Evolutionary conservation across 768 basidiomycete species (phyloP).

Genomic region (Boletus subparvulus): DNA sequence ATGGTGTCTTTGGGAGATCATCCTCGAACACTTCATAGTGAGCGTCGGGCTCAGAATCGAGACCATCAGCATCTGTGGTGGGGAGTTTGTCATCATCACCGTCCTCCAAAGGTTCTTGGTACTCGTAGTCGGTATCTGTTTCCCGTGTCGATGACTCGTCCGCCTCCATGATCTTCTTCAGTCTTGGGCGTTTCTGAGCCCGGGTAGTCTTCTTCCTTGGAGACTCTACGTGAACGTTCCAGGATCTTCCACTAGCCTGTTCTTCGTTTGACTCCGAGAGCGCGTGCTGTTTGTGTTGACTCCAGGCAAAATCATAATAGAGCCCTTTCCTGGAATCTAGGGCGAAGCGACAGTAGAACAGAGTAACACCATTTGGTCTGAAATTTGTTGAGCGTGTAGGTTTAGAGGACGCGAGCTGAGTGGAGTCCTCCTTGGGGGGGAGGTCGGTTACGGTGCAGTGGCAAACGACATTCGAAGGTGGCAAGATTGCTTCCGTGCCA

Average conservation of each 20-base stretch:
- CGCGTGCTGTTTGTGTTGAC: constrained; percentile 42
- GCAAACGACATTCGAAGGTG: constrained; percentile 50
- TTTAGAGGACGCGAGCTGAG: constrained; percentile 16
- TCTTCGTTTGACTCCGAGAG: constrained; percentile 29
- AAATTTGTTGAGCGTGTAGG: constrained; percentile 10
- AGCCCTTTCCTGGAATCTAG: constrained; percentile 57
- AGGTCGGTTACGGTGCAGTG: constrained; percentile 48
- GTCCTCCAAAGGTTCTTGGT: constrained; percentile 17
- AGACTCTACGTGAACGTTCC: constrained; percentile 43
- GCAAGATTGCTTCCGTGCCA: constrained; percentile 45
- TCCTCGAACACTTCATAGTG: constrained; percentile 26
- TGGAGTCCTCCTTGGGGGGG: constrained; percentile 9
- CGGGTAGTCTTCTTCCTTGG: constrained; percentile 5
- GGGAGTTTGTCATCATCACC: constrained; percentile 25
- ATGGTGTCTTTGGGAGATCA: constrained; percentile 50
- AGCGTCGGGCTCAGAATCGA: constrained; percentile 30
- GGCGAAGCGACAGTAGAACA: constrained; percentile 59
- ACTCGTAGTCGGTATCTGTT: constrained; percentile 23
- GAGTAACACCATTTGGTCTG: constrained; percentile 19
- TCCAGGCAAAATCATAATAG: constrained; percentile 65
- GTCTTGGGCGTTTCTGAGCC: constrained; percentile 22
- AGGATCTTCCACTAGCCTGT: constrained; percentile 40
- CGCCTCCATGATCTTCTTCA: constrained; percentile 24
- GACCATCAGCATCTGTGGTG: constrained; percentile 11
- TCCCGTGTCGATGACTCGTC: constrained; percentile 19